These are phyloP conservation scores for Euphorbia peplus DNA, from an alignment of 345 rosid genomes.

Conservation along the genomic window DNA sequence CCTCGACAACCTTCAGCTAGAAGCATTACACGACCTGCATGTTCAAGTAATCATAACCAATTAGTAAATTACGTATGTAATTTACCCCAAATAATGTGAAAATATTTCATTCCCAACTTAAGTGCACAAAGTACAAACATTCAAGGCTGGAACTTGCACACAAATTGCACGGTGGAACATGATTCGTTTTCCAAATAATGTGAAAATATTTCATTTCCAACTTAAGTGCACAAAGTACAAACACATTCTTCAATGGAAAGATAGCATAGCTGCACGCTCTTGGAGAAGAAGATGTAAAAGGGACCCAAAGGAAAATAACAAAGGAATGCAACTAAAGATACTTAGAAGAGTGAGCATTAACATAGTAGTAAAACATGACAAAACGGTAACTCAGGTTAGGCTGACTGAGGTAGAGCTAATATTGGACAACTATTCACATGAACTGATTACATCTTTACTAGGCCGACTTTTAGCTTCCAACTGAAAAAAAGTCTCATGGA, in stretches of 20 bases:
- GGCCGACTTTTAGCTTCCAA: background rate
- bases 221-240: background rate
- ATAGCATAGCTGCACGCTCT: background rate
- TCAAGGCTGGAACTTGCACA: background rate
- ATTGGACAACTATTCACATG: too few relatives aligned
- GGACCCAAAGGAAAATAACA: background rate
- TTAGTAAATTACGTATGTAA: slow-evolving; percentile 1
- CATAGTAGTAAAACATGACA: too few relatives aligned
- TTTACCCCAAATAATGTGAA: background rate
- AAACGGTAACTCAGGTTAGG: too few relatives aligned
- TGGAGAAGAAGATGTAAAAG: background rate
- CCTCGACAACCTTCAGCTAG: slow-evolving; percentile 97
- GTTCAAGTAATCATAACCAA: slow-evolving; percentile 14
- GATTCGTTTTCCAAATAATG: too few relatives aligned
- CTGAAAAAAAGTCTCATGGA: background rate
- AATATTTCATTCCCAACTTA: background rate
- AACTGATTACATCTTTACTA: background rate
- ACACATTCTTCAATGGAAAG: background rate
- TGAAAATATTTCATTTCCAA: background rate
- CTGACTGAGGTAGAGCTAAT: too few relatives aligned
- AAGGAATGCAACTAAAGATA: background rate
- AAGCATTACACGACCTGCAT: slow-evolving; percentile 69
- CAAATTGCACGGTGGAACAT: background rate
- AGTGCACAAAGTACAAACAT: background rate
- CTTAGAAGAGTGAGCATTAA: background rate